Base-by-base conservation (phyloP, 805 yeast species). In the Lachancea quebecensis region DNA sequence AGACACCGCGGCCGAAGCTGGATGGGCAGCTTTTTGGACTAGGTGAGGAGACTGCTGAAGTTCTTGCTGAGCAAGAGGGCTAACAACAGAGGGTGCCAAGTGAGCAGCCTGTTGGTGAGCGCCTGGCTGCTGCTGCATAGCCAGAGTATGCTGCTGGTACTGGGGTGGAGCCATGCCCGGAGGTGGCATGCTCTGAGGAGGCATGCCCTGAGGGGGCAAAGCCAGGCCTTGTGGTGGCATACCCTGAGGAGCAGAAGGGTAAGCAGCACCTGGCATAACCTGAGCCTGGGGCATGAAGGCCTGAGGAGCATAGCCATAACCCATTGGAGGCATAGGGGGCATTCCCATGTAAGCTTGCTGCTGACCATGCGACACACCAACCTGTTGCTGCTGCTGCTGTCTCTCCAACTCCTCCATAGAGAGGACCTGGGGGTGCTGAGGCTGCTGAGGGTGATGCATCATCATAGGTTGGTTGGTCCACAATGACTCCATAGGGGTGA, bases 341-440 rank as follows among this genome's bases (percentile, higher is more conserved):
- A 48, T 41, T 31, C 45, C 50, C 42, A 59, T 44, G 49, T 65
- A 42, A 16, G 59, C 56, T 41, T 50, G 61, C 42, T 50, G 58
- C 33, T 51, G 65, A 6, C 18, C 37, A 11, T 15, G 17, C 10
- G 42, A 53, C 42, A 47, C 44, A 43, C 58, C 65, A 42, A 51
- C 50, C 48, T 59, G 67, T 34, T 60, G 65, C 41, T 55, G 65
- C 10, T 42, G 46, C 14, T 42, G 46, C 48, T 62, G 68, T 44
- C 95, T 87, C 66, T 89, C 96, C 52, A 89, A 77, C 55, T 89
- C 95, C 60, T 85, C 91, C 61, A 87, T 70, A 10, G 95, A 83
- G 54, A 85, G 65, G 17, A 82, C 73, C 54, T 74, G 47, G 11
- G 41, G 41, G 28, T 39, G 54, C 75, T 53, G 41, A 18, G 29